Evolutionary conservation across 441 rosid species (phyloP).

Genomic region (Mallotus japonicus): DNA sequence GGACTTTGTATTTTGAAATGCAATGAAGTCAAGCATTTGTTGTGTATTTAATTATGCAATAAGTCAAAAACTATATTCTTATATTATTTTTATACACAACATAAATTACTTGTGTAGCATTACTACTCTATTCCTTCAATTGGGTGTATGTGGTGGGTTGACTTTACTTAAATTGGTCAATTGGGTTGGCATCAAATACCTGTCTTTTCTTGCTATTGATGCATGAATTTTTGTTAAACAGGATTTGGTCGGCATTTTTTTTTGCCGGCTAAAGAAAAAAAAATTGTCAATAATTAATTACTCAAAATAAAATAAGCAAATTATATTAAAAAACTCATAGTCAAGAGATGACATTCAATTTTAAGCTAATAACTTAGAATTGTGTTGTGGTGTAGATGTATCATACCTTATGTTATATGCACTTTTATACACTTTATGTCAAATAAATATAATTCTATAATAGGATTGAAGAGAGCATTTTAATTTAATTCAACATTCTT

Average conservation of each 20-base stretch:
- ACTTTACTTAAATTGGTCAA: slow-evolving; percentile 10
- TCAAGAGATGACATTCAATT: slow-evolving; percentile 9
- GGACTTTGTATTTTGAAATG: slow-evolving; percentile 11
- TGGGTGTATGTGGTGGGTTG: slow-evolving; percentile 13
- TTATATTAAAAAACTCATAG: background rate
- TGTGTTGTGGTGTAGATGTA: background rate
- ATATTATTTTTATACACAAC: background rate
- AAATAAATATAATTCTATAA: no score
- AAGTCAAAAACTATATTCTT: background rate
- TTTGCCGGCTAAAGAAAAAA: background rate
- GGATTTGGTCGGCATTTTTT: slow-evolving; percentile 22
- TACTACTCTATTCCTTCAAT: background rate
- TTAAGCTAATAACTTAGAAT: background rate
- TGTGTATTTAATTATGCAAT: background rate
- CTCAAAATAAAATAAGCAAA: background rate
- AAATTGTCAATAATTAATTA: background rate
- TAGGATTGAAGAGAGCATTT: no score
- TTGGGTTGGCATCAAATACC: slow-evolving; percentile 6
- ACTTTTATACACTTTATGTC: no score
- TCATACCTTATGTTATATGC: background rate
- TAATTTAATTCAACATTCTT: no score
- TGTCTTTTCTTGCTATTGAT: slow-evolving; percentile 15
- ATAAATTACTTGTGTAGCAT: slow-evolving; percentile 10
- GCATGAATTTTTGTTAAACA: background rate
- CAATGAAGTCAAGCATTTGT: background rate